Evolutionary conservation across 768 basidiomycete species (phyloP).

Genomic region (Chlorophyllum brunneum): DNA sequence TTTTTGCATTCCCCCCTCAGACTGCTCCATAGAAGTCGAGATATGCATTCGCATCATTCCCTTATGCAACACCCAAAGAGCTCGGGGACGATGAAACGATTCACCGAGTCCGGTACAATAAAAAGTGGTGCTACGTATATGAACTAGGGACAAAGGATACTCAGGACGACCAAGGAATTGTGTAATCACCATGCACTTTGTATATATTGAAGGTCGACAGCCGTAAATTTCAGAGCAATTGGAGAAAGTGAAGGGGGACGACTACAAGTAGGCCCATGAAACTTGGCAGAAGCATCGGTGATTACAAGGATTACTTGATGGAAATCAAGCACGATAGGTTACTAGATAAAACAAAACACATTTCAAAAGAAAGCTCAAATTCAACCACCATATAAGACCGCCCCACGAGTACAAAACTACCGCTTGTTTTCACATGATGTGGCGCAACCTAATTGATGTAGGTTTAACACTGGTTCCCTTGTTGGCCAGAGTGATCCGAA

Average conservation of each 20-base stretch:
- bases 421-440: background rate
- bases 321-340: background rate
- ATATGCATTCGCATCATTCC: slow-evolving; percentile 6
- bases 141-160: background rate
- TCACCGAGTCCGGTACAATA: background rate
- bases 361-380: no score
- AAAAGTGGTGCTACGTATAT: background rate
- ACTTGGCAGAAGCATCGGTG: background rate
- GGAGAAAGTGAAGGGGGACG: background rate
- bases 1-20: background rate
- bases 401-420: background rate
- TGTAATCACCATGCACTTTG: background rate
- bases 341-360: no score
- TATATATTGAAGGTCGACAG: slow-evolving; percentile 12
- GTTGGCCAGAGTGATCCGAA: slow-evolving; percentile 8
- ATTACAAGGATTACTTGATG: slow-evolving; percentile 4
- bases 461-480: background rate
- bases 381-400: background rate
- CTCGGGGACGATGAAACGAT: slow-evolving; percentile 9
- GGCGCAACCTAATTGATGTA: background rate
- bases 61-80: background rate
- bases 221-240: slow-evolving; percentile 14
- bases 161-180: background rate
- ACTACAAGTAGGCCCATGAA: background rate
- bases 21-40: background rate